phyloP scores from a whole-genome alignment of 306 rosid species.

The cucumber (Cucumis sativus) region Cucumber_9930_V3 NC_026656.2:904501-905000 shows the following conservation, averaged over 20 bases:
- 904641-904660: too few relatives aligned
- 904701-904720: too few relatives aligned
- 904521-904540: slow-evolving; percentile 2
- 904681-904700: too few relatives aligned
- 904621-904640: too few relatives aligned
- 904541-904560: slow-evolving; percentile 2
- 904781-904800: too few relatives aligned
- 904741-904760: too few relatives aligned
- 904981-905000: background rate
- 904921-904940: background rate
- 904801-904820: background rate
- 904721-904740: too few relatives aligned
- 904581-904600: background rate
- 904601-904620: too few relatives aligned
- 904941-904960: background rate
- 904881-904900: background rate
- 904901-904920: background rate
- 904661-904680: too few relatives aligned
- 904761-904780: too few relatives aligned
- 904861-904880: slow-evolving; percentile 10
- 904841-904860: slow-evolving; percentile 8
- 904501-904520: slow-evolving; percentile 1
- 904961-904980: background rate
- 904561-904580: background rate
- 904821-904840: background rate